A percentile compares a stretch with the other conserved stretches of the same genome.
Conservation (phyloP, 2,329 filamentous ascomycete species). For the Corynespora cassiicola region DNA sequence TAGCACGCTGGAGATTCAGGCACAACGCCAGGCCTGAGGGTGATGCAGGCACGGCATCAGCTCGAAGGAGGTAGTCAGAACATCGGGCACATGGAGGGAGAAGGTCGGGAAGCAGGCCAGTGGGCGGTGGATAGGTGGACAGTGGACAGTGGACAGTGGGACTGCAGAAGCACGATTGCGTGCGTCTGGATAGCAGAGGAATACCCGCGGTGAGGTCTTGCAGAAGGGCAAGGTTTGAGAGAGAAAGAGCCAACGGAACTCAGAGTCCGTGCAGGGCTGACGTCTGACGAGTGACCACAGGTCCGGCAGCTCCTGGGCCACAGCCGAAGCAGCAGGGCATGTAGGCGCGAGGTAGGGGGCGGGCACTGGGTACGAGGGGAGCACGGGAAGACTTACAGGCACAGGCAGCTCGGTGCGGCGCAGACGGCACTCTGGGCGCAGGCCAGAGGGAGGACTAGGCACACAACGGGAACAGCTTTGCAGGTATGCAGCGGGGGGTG, state of each 20-base stretch:
- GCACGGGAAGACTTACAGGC: constrained; percentile 36
- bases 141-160: no score
- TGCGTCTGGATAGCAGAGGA: constrained; percentile 42
- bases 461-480: constrained; percentile 24
- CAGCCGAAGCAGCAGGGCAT: constrained; percentile 39
- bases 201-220: constrained; percentile 40
- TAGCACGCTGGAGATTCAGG: constrained; percentile 33
- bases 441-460: constrained; percentile 30
- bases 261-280: constrained; percentile 48
- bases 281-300: constrained; percentile 39
- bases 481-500: constrained; percentile 12
- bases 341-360: constrained; percentile 23
- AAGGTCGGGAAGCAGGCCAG: constrained; percentile 28
- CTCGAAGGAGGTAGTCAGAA: constrained; percentile 34
- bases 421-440: constrained; percentile 30
- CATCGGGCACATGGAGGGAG: constrained; percentile 39
- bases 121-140: no score
- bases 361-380: constrained; percentile 12
- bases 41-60: constrained; percentile 42
- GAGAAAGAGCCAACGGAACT: constrained; percentile 40
- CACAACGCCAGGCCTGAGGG: constrained; percentile 28
- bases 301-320: constrained; percentile 40
- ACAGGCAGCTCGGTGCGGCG: constrained; percentile 36
- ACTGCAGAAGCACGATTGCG: constrained; percentile 39
- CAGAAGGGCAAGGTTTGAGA: constrained; percentile 41